These are phyloP conservation scores for Clarireedia hainanense DNA, from an alignment of 2,329 filamentous ascomycete genomes.

Conservation along the genomic window DNA sequence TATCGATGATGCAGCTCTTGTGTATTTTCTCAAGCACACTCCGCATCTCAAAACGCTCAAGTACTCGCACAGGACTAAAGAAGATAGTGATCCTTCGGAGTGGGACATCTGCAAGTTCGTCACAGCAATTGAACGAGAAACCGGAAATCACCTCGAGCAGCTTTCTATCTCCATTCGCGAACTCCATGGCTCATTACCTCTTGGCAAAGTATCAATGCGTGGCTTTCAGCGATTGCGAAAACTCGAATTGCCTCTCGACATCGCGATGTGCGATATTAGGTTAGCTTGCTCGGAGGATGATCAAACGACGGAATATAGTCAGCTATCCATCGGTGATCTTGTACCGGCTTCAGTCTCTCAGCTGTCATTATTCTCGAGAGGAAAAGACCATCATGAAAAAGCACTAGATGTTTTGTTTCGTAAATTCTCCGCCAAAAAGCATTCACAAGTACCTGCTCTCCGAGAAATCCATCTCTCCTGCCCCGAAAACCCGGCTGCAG, in stretches of 20 bases:
- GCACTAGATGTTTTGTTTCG: not conserved
- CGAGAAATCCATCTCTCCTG: not conserved
- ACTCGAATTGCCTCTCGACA: not conserved
- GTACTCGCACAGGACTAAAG: not conserved
- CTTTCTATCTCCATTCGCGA: conserved; percentile 10
- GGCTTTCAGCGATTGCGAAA: not conserved
- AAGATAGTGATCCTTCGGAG: not conserved
- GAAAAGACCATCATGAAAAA: not conserved
- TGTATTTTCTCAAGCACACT: not conserved
- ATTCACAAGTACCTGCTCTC: not conserved
- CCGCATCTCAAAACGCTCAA: not conserved
- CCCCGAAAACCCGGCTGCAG: not conserved
- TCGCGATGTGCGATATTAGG: not conserved
- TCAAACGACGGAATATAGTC: not conserved
- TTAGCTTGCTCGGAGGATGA: not conserved
- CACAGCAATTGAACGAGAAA: conserved; percentile 7
- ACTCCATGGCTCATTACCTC: conserved; percentile 1
- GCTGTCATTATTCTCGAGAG: not conserved
- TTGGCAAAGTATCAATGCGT: not conserved
- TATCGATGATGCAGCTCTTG: not conserved
- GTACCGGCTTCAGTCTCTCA: not conserved
- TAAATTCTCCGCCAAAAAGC: not conserved
- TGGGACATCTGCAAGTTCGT: conserved; percentile 15
- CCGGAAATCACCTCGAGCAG: conserved; percentile 8
- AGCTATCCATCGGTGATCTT: not conserved